phyloP scores from a whole-genome alignment of 768 basidiomycete species.

The Imleria badia region DNA sequence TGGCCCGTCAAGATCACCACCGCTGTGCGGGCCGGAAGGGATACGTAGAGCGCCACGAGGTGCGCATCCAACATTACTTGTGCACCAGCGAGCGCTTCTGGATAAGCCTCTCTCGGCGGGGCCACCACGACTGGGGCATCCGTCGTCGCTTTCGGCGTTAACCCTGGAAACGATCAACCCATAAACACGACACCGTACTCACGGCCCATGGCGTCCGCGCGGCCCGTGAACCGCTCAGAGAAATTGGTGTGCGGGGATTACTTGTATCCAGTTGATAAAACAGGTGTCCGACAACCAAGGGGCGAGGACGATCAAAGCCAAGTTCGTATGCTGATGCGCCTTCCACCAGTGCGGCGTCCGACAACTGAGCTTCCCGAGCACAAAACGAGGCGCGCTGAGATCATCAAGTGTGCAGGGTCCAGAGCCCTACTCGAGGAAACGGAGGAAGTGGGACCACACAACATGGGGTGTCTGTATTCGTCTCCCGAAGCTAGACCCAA shows the following conservation, averaged over 20 bases:
- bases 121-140: constrained; percentile 34
- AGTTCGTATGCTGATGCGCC: too few species aligned
- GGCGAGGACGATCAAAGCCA: too few species aligned
- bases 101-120: constrained; percentile 33
- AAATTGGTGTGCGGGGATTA: constrained; percentile 70
- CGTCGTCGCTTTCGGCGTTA: constrained; percentile 49
- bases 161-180: constrained; percentile 43
- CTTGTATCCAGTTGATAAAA: too few species aligned
- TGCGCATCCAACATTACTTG: constrained; percentile 58
- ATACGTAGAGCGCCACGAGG: constrained; percentile 58
- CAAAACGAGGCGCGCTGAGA: too few species aligned
- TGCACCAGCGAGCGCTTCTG: constrained; percentile 35
- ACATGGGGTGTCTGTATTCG: too few species aligned
- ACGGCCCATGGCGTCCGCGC: constrained; percentile 86
- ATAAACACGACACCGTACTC: constrained; percentile 28
- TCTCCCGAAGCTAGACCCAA: too few species aligned
- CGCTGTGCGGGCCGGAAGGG: constrained; percentile 78
- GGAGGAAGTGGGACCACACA: too few species aligned
- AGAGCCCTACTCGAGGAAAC: too few species aligned
- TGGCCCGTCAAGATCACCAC: constrained; percentile 87
- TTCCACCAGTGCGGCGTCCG: too few species aligned
- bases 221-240: constrained; percentile 77
- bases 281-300: too few species aligned
- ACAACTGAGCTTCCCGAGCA: too few species aligned
- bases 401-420: too few species aligned